phyloP scores from a whole-genome alignment of 208 protist genomes.

The Trypanosoma platydactyli region DNA sequence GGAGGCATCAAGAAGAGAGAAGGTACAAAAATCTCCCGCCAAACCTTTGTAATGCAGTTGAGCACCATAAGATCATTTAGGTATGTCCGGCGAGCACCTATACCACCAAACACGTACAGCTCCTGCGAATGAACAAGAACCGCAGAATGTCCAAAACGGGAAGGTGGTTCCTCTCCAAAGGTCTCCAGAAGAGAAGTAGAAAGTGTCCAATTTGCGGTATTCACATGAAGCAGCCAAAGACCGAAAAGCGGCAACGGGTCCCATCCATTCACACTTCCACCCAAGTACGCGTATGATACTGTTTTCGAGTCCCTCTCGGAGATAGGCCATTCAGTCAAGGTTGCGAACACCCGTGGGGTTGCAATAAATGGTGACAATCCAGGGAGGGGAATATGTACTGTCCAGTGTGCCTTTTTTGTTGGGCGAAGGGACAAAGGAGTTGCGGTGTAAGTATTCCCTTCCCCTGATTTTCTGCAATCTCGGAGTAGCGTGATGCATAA shows the following conservation, averaged over 20 bases:
- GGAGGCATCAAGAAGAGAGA: constrained; percentile 39
- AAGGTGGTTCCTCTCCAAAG: constrained; percentile 57
- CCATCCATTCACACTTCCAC: constrained; percentile 60
- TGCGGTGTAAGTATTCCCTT: constrained; percentile 17
- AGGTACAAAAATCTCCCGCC: constrained; percentile 78
- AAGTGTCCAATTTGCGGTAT: constrained; percentile 30
- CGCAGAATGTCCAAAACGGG: constrained; percentile 70
- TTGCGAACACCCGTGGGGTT: constrained; percentile 52
- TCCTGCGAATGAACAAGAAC: constrained; percentile 29
- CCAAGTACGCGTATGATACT: constrained; percentile 58
- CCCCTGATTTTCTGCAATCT: neutral
- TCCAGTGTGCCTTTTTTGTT: constrained; percentile 26
- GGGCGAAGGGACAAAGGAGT: constrained; percentile 9
- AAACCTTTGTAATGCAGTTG: constrained; percentile 60
- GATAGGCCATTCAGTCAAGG: constrained; percentile 54
- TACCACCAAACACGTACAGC: constrained; percentile 71
- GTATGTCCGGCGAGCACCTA: constrained; percentile 37
- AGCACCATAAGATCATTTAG: constrained; percentile 69
- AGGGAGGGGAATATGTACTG: constrained; percentile 40
- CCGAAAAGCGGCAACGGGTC: constrained; percentile 54
- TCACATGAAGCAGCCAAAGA: constrained; percentile 44
- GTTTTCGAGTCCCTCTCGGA: constrained; percentile 9
- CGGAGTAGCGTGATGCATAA: constrained; percentile 26
- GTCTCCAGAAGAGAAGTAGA: constrained; percentile 35
- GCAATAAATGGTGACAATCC: constrained; percentile 30